Evolutionary conservation across 2,329 filamentous ascomycete species (phyloP).

Genomic region (Berkeleyomyces basicola): DNA sequence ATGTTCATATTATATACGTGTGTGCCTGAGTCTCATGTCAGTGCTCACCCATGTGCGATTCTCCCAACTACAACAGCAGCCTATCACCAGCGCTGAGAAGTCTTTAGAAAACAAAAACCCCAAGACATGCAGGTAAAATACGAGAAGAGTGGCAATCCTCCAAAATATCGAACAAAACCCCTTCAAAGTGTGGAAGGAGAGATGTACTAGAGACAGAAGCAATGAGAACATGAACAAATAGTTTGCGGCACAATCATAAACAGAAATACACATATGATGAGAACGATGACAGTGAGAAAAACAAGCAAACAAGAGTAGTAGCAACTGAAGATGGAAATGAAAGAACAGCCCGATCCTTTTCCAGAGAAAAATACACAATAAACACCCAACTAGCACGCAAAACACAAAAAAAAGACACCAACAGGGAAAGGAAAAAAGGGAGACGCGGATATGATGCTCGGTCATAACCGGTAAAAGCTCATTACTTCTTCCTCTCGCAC

Average conservation of each 20-base stretch:
- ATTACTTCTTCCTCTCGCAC: background rate
- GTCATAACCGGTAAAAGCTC: slow-evolving; percentile 5
- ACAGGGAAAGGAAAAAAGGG: background rate
- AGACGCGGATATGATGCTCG: background rate
- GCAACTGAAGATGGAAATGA: background rate
- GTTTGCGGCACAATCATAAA: background rate
- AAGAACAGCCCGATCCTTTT: background rate
- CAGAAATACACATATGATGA: background rate
- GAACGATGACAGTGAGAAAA: background rate
- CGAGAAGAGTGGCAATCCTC: background rate
- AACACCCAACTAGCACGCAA: background rate
- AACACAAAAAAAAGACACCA: background rate
- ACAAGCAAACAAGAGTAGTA: background rate
- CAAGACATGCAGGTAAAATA: background rate
- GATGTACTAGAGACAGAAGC: no score
- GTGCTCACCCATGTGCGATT: background rate
- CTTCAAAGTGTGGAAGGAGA: background rate
- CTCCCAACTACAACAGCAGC: background rate
- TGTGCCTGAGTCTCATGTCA: background rate
- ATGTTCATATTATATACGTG: no score
- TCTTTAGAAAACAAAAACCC: background rate
- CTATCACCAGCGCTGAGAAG: background rate
- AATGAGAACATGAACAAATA: background rate
- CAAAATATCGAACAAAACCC: background rate
- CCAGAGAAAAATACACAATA: background rate